A percentile compares a stretch with the other conserved stretches of the same genome.
Evolutionary conservation across 805 yeast species (phyloP).

Genomic region (Hyphopichia homilentoma): DNA sequence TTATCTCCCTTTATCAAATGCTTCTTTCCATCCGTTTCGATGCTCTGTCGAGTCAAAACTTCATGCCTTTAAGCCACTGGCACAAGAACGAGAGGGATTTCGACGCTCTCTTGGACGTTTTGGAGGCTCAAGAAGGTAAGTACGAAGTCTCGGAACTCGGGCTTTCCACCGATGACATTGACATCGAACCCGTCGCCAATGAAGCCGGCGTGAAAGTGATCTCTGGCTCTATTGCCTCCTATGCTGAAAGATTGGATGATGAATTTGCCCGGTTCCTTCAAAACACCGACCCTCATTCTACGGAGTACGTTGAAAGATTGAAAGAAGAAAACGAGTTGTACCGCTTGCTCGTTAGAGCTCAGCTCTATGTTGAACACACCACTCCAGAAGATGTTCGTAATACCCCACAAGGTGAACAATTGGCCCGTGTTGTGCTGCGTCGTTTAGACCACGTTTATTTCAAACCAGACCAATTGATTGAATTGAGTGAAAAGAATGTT

Average conservation of each 20-base stretch:
- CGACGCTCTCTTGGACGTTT: constrained; percentile 55
- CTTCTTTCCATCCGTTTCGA: constrained; percentile 89
- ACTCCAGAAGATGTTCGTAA: constrained; percentile 39
- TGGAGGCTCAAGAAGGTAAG: constrained; percentile 54
- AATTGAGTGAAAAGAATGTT: constrained; percentile 65
- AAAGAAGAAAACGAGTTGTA: constrained; percentile 81
- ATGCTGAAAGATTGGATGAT: constrained; percentile 91
- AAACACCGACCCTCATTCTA: constrained; percentile 89
- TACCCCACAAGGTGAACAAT: constrained; percentile 48
- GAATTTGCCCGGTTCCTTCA: constrained; percentile 88
- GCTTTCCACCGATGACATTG: constrained; percentile 63
- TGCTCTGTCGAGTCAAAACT: constrained; percentile 58
- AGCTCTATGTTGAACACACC: constrained; percentile 73
- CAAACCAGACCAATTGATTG: constrained; percentile 77
- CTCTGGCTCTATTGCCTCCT: constrained; percentile 79
- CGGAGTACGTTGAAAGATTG: constrained; percentile 86
- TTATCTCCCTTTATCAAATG: constrained; percentile 71
- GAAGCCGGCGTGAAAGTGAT: constrained; percentile 64
- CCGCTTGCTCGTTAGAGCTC: constrained; percentile 75
- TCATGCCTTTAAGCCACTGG: constrained; percentile 83
- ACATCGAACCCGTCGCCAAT: constrained; percentile 58
- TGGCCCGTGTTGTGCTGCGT: constrained; percentile 72
- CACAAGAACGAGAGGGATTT: constrained; percentile 62
- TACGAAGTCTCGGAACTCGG: constrained; percentile 81
- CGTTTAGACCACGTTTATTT: constrained; percentile 91